Percentiles rank a stretch among this genome's conserved stretches.
Conservation (phyloP, 306 rosid species). For the Acacia melanoxylon region DNA sequence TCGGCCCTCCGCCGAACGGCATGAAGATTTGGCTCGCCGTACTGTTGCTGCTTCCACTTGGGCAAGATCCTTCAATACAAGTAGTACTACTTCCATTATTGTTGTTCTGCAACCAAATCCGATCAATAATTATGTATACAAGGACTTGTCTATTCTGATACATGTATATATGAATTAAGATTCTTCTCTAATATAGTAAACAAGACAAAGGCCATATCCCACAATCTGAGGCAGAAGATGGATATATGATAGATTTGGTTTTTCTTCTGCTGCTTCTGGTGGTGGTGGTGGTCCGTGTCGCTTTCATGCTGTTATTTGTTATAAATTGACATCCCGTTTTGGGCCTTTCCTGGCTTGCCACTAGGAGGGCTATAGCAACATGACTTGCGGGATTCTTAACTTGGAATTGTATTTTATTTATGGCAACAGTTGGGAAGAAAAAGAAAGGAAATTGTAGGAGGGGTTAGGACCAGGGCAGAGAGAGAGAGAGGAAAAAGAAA, state of each 20-base stretch:
- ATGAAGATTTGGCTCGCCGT: not conserved
- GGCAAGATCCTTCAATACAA: not conserved
- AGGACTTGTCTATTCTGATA: not conserved
- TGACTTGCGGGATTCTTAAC: not conserved
- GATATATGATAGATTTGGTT: not conserved
- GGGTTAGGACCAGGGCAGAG: conserved; percentile 30
- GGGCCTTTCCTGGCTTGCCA: not conserved
- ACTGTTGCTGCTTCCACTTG: not conserved
- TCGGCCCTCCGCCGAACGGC: conserved; percentile 13
- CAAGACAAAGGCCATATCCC: conserved; percentile 19
- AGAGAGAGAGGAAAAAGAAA: conserved; percentile 22
- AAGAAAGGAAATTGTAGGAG: too few relatives aligned
- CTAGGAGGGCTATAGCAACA: not conserved
- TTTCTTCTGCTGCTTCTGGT: not conserved
- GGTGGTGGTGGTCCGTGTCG: not conserved
- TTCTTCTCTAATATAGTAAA: not conserved
- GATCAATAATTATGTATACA: not conserved
- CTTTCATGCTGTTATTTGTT: not conserved
- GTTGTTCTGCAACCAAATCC: not conserved
- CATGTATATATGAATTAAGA: not conserved
- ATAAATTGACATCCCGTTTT: not conserved
- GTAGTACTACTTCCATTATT: not conserved
- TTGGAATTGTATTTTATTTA: not conserved
- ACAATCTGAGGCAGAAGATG: not conserved
- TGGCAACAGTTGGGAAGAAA: not conserved